A percentile compares a stretch with the other conserved stretches of the same genome.
Conservation (phyloP, 129 eudicot genomes). For the Escallonia rubra region DNA sequence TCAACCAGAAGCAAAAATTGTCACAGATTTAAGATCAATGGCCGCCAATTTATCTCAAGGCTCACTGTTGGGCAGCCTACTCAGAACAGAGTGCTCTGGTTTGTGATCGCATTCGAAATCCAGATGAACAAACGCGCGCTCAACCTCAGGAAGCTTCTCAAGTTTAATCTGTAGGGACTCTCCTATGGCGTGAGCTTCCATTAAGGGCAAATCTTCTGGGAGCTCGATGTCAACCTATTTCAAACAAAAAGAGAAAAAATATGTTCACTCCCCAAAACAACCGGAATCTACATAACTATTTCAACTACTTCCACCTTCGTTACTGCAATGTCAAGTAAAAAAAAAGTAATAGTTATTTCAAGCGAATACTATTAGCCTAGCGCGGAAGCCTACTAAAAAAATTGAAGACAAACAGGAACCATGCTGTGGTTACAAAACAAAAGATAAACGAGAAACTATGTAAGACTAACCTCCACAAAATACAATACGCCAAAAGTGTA, state of each 20-base stretch:
- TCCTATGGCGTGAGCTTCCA: slow-evolving; percentile 61
- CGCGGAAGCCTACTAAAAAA: no score
- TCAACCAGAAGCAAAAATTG: no score
- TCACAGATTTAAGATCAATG: no score
- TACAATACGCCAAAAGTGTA: slow-evolving; percentile 86
- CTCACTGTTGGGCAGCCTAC: slow-evolving; percentile 66
- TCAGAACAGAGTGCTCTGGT: slow-evolving; percentile 4
- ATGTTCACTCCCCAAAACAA: not conserved
- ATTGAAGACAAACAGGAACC: no score
- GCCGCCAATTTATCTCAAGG: slow-evolving; percentile 24
- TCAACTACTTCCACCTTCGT: not conserved
- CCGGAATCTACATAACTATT: not conserved
- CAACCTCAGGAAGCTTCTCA: slow-evolving; percentile 46
- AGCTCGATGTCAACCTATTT: slow-evolving; percentile 86
- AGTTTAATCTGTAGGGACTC: no score
- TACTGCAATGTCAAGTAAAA: not conserved
- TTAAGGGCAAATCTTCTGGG: slow-evolving; percentile 74
- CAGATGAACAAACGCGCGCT: slow-evolving; percentile 85
- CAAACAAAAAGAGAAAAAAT: not conserved
- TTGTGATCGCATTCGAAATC: slow-evolving; percentile 9
- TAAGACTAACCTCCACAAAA: slow-evolving; percentile 69
- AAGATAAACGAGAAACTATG: no score
- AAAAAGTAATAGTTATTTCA: not conserved
- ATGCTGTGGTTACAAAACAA: no score
- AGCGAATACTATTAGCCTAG: no score